Conservation (phyloP, 2,329 filamentous ascomycete species). For the Aspergillus neotritici region DNA sequence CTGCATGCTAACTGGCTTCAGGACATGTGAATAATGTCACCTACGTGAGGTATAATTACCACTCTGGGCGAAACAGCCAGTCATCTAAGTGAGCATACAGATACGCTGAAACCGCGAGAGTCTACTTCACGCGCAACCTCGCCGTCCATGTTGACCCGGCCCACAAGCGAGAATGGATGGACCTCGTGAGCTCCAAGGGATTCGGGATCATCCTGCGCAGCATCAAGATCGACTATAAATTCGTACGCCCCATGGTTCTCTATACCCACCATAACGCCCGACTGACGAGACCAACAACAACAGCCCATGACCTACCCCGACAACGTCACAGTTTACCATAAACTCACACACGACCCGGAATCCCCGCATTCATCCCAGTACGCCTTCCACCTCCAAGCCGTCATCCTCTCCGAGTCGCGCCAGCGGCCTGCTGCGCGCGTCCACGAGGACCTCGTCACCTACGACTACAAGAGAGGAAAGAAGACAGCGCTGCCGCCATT, state of each 20-base stretch:
- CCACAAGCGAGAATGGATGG: conserved; percentile 60
- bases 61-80: too few relatives aligned
- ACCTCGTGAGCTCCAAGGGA: conserved; percentile 60
- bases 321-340: conserved; percentile 76
- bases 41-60: conserved; percentile 49
- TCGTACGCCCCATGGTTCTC: conserved; percentile 51
- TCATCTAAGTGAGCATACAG: conserved; percentile 30
- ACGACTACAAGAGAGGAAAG: conserved; percentile 60
- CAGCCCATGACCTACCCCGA: conserved; percentile 82
- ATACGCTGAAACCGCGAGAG: conserved; percentile 74
- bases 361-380: conserved; percentile 25
- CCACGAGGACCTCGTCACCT: conserved; percentile 71
- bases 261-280: too few relatives aligned
- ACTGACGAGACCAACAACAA: too few relatives aligned
- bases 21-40: conserved; percentile 82
- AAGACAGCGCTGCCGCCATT: conserved; percentile 56
- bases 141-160: conserved; percentile 57
- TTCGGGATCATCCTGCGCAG: conserved; percentile 72
- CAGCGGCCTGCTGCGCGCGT: conserved; percentile 67
- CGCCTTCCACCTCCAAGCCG: conserved; percentile 46
- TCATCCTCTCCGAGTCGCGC: conserved; percentile 70
- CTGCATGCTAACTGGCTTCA: conserved; percentile 23
- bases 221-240: conserved; percentile 80
- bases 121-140: conserved; percentile 72
- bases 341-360: conserved; percentile 54